Conservation (phyloP, 768 basidiomycete genomes). For the Suillus alpinus region DNA sequence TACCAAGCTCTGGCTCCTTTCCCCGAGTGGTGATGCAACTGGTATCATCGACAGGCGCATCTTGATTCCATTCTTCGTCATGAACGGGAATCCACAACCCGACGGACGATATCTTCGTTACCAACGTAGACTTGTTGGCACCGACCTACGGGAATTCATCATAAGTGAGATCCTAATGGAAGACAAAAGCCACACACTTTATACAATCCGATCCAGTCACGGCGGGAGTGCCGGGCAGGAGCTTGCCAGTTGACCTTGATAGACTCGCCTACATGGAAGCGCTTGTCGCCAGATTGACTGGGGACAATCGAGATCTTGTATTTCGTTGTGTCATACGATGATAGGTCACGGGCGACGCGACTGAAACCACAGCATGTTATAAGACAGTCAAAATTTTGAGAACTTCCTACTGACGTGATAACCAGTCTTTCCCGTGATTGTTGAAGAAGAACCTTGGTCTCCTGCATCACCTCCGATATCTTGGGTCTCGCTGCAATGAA, state of each 20-base stretch:
- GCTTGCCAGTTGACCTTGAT: slow-evolving; percentile 87
- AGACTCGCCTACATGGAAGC: slow-evolving; percentile 89
- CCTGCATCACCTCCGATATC: slow-evolving; percentile 87
- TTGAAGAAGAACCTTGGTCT: slow-evolving; percentile 87
- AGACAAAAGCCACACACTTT: slow-evolving; percentile 44
- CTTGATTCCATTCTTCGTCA: slow-evolving; percentile 91
- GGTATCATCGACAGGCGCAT: slow-evolving; percentile 54
- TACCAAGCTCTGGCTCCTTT: slow-evolving; percentile 54
- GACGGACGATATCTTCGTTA: slow-evolving; percentile 81
- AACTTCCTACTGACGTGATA: slow-evolving; percentile 67
- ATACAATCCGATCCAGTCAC: slow-evolving; percentile 96
- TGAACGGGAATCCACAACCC: slow-evolving; percentile 95
- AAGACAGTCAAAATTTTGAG: background rate
- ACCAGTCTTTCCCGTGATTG: slow-evolving; percentile 89
- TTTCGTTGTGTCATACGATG: slow-evolving; percentile 73
- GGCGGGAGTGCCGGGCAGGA: slow-evolving; percentile 79
- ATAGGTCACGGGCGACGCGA: slow-evolving; percentile 80
- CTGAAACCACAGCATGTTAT: slow-evolving; percentile 32
- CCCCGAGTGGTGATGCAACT: slow-evolving; percentile 32
- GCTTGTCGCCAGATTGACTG: slow-evolving; percentile 46
- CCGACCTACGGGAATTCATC: slow-evolving; percentile 53
- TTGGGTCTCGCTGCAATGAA: slow-evolving; percentile 68
- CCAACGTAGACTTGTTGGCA: slow-evolving; percentile 77
- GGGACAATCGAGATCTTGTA: slow-evolving; percentile 69
- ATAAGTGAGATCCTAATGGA: slow-evolving; percentile 2